These are phyloP conservation scores for Dujonia santamariae DNA, from an alignment of 1,139 yeast genomes.

Conservation along the genomic window DNA sequence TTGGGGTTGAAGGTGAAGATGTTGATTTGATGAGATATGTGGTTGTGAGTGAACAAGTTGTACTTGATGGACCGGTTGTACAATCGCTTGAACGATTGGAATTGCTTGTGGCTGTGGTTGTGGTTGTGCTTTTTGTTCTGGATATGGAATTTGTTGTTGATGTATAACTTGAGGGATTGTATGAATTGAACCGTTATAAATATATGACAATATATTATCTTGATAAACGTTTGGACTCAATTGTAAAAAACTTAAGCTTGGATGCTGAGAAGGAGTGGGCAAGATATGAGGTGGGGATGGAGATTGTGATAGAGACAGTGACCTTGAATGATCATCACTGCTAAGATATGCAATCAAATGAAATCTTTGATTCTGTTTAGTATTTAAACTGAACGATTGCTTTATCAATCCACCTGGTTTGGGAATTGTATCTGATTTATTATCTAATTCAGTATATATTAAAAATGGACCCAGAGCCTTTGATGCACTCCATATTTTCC, in stretches of 20 bases:
- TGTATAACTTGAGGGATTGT: not conserved
- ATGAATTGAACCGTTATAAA: constrained; percentile 7
- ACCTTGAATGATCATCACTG: constrained; percentile 2
- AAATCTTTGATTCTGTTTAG: constrained; percentile 42
- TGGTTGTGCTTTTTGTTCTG: not conserved
- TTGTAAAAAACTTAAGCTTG: constrained; percentile 4
- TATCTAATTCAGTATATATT: constrained; percentile 56
- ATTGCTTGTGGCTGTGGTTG: not conserved
- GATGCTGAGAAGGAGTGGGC: constrained; percentile 5
- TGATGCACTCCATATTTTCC: constrained; percentile 61
- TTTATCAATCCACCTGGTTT: constrained; percentile 44
- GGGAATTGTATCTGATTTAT: constrained; percentile 10
- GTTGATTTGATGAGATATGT: not conserved
- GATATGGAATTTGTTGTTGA: not conserved
- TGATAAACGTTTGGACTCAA: constrained; percentile 7
- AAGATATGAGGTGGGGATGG: not conserved
- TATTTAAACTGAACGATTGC: constrained; percentile 48
- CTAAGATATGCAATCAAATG: constrained; percentile 47
- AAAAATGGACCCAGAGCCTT: constrained; percentile 58
- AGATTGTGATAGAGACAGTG: not conserved
- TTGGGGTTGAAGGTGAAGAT: not conserved
- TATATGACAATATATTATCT: constrained; percentile 8
- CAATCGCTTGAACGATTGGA: not conserved
- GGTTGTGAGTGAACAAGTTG: not conserved
- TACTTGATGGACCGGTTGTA: not conserved